Evolutionary conservation across 164 flowering plant species (phyloP), one percentile per base, ranked within the genome.

Genomic region (Chimonanthus salicifolius): DNA sequence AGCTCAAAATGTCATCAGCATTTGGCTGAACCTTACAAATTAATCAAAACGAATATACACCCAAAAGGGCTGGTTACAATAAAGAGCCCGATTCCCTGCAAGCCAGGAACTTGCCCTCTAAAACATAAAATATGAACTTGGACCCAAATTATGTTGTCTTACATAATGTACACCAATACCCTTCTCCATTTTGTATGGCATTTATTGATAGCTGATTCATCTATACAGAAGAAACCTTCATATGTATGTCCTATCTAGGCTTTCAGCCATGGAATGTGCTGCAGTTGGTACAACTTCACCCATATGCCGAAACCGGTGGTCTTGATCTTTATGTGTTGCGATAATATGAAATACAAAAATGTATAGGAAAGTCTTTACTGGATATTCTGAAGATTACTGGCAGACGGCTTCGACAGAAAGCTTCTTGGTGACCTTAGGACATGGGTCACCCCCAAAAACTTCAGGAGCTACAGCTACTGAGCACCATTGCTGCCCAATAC

Each of bases 401-500:
- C 87, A 82, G 15, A 84, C 64, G 11, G 80, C 87, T 68, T 84
- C 85, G 5, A 82, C 87, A 10, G 87, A 76, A 49, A 82, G 75
- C 67, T 80, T 82, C 82, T 84, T 84, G 83, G 76, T 80, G 49
- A 80, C 72, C 49, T 69, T 78, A 5, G 85, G 84, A 67, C 87
- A 84, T 72, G 87, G 84, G 67, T 82, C 86, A 47, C 86, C 79
- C 6, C 75, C 72, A 49, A 77, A 72, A 11, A 72, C 78, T 7
- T 76, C 78, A 63, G 69, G 66, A 18, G 78, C 33, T 21, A 95
- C 88, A 3, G 84, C 81, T 54, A 93, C 93, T 2, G 93, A 62
- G 81, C 99, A 95, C 47, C 81, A 74, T 76, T 87, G 82, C 82
- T 85, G 88, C 33, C 97, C 97, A 62, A 93, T 72, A 77, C 99